Evolutionary conservation across 805 yeast genomes (phyloP).

Genomic region (Henningerozyma blattae): DNA sequence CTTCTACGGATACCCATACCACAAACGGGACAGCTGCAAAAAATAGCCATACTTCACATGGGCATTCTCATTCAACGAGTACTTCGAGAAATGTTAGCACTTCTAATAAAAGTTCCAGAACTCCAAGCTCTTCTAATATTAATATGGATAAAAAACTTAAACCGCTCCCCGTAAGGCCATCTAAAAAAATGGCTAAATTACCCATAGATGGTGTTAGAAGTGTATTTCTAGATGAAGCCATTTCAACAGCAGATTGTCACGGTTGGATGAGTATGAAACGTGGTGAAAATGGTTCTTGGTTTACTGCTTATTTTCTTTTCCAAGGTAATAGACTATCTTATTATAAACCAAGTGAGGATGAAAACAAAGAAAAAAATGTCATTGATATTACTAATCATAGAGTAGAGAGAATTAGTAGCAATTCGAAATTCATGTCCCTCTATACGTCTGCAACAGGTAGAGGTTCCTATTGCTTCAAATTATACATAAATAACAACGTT

Average conservation of each 20-base stretch:
- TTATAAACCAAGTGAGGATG: slow-evolving; percentile 61
- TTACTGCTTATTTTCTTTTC: slow-evolving; percentile 66
- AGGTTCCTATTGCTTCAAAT: slow-evolving; percentile 81
- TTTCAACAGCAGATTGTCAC: slow-evolving; percentile 56
- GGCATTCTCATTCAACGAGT: too few relatives aligned
- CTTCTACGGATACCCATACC: too few relatives aligned
- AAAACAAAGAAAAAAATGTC: slow-evolving; percentile 74
- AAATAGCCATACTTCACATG: too few relatives aligned
- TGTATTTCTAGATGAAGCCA: slow-evolving; percentile 67
- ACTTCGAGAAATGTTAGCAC: too few relatives aligned
- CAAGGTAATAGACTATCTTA: slow-evolving; percentile 90
- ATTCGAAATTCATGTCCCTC: slow-evolving; percentile 71
- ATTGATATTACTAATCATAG: slow-evolving; percentile 92
- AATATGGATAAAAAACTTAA: too few relatives aligned
- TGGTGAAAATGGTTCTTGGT: slow-evolving; percentile 76
- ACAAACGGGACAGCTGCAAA: too few relatives aligned
- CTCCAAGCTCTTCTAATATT: too few relatives aligned
- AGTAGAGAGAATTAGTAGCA: slow-evolving; percentile 71
- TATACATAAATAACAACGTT: slow-evolving; percentile 88
- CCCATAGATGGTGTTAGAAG: slow-evolving; percentile 69
- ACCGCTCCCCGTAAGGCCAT: neutral
- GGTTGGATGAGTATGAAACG: slow-evolving; percentile 97
- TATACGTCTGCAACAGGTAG: slow-evolving; percentile 88
- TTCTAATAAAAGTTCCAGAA: too few relatives aligned
- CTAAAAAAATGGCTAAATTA: neutral